Base-by-base conservation (phyloP, 2,329 filamentous ascomycete species). In the Colletotrichum karsti region DNA sequence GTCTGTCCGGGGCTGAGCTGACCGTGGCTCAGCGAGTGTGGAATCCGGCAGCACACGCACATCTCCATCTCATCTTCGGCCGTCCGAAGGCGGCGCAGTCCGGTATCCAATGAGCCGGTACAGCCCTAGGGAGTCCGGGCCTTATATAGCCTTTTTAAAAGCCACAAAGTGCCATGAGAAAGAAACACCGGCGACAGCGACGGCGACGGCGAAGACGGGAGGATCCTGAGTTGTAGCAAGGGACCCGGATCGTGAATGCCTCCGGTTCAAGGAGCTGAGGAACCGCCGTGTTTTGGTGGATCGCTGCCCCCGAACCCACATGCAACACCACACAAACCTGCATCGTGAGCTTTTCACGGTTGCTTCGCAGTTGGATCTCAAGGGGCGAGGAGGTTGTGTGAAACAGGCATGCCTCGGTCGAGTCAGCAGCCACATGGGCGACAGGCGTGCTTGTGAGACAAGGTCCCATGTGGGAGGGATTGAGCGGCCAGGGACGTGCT, bases 381-480 rank as follows among this genome's bases (percentile, higher is more conserved):
- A 33, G 53, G 53, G 35, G 18, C 37, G 46, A 61, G 9, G 42
- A n/a, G n/a, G n/a, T n/a, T n/a, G 15, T 55, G 22, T 54, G 37
- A 50, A 26, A 48, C 37, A 10, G 41, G 42, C 28, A 50, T 37
- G 42, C 50, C 20, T 24, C 33, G 33, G 42, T 53, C 48, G 35
- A 51, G 46, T 42, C 28, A 51, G 60, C 28, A 51, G 60, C 39
- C 35, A 20, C 53, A 53, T 46, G 56, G 57, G 30, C 30, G 28
- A 46, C 13, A 28, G 30, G 42, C 35, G 37, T 13, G 10, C 13
- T 64, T 30, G n/a, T 53, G 64, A 46, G 60, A 67, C 64, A 59
- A 12, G 37, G n/a, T n/a, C 30, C 59, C 63, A 55, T 28, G 59
- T 24, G 39, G 60, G 9, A 12, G n/a, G n/a, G 26, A 44, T 57